Conservation (phyloP, 1,284 basidiomycete species). For the Lignosus rhinocerotis region DNA sequence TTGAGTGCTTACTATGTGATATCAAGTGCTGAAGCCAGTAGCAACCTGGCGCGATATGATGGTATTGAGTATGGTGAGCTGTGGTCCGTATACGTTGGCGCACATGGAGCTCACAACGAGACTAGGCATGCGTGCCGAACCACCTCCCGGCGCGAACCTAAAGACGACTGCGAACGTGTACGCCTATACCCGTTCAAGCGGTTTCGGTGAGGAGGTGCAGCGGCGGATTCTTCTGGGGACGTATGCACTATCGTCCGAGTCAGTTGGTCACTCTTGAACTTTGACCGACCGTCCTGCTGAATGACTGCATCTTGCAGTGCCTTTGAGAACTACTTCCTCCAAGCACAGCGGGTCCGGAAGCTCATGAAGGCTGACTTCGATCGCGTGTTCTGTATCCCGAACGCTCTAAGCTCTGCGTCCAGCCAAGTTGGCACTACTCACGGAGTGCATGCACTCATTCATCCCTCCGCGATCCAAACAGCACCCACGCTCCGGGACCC, state of each 20-base stretch:
- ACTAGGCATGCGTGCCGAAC: conserved; percentile 50
- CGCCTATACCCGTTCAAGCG: conserved; percentile 58
- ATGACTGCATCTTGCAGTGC: conserved; percentile 51
- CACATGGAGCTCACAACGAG: not conserved
- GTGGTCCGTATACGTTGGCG: not conserved
- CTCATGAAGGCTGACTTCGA: conserved; percentile 78
- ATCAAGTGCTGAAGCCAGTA: conserved; percentile 92
- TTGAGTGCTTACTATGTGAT: conserved; percentile 95
- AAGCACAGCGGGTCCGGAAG: conserved; percentile 82
- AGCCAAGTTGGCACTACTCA: conserved; percentile 14
- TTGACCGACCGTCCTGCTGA: not conserved
- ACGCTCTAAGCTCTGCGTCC: conserved; percentile 39
- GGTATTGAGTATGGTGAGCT: conserved; percentile 73
- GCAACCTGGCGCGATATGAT: conserved; percentile 90
- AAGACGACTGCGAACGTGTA: conserved; percentile 54
- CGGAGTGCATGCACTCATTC: conserved; percentile 81
- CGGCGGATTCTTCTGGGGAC: conserved; percentile 91
- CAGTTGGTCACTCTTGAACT: conserved; percentile 30
- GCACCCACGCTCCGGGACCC: conserved; percentile 58
- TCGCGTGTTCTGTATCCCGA: conserved; percentile 59
- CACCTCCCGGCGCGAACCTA: conserved; percentile 42
- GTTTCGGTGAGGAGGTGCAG: conserved; percentile 86
- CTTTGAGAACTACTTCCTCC: conserved; percentile 95
- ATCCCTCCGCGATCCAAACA: conserved; percentile 81
- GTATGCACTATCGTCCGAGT: conserved; percentile 92